These are phyloP conservation scores for Saccharomycopsis amapae DNA, from an alignment of 805 yeast species.

Conservation along the genomic window DNA sequence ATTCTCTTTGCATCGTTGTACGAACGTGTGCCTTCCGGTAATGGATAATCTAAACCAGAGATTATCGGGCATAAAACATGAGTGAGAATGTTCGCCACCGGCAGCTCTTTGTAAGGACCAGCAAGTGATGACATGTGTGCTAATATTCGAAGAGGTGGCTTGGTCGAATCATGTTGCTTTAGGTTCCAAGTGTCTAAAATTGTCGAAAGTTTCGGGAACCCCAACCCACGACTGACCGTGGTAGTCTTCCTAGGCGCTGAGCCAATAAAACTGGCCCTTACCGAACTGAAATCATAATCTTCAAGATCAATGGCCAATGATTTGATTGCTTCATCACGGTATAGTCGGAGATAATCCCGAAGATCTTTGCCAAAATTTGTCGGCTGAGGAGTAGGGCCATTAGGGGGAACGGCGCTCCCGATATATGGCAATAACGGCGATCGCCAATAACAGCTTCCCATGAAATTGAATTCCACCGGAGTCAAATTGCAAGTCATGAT, in stretches of 20 bases:
- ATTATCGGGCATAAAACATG: conserved; percentile 37
- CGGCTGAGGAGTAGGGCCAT: background rate
- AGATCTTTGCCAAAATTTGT: conserved; percentile 32
- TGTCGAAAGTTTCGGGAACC: conserved; percentile 30
- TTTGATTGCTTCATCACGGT: conserved; percentile 24
- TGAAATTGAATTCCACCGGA: conserved; percentile 32
- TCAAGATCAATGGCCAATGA: conserved; percentile 23
- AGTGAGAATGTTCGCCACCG: conserved; percentile 31
- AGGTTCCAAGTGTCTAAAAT: conserved; percentile 29
- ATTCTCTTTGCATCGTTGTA: background rate
- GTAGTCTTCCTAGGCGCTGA: conserved; percentile 33
- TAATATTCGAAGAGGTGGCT: conserved; percentile 25
- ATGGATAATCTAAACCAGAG: conserved; percentile 21
- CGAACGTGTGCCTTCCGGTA: conserved; percentile 13
- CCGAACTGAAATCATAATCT: conserved; percentile 29
- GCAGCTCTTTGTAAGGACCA: conserved; percentile 24
- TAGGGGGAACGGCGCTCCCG: background rate
- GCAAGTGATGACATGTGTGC: conserved; percentile 38
- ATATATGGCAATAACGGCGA: conserved; percentile 30
- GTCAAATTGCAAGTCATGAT: conserved; percentile 38
- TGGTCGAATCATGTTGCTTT: conserved; percentile 3
- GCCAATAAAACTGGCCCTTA: conserved; percentile 35
- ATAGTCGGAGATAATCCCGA: conserved; percentile 27
- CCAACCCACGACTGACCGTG: background rate
- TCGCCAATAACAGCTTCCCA: conserved; percentile 39